phyloP scores from a whole-genome alignment of 139 green algal species.

The Chlamydomonas schloesseri region DNA sequence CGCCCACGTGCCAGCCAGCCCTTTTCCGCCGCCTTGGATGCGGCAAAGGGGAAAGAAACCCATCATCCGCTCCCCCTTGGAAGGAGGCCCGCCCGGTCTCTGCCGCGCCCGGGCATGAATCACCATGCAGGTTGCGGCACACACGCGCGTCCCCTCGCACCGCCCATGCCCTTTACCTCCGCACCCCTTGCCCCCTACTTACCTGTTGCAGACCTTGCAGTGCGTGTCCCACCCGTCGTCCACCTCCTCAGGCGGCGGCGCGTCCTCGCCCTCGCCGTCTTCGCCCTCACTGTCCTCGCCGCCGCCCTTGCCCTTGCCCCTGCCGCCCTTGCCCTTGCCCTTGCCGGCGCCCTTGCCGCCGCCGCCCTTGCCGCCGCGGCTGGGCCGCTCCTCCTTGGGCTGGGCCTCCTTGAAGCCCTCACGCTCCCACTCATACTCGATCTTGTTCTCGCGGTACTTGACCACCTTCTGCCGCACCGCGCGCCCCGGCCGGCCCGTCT shows the following conservation, averaged over 20 bases:
- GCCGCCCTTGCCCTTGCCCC: neutral
- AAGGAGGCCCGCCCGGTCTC: too few species aligned
- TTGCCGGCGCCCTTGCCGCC: neutral
- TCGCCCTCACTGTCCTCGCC: neutral
- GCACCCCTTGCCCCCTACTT: neutral
- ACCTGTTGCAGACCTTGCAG: slow-evolving; percentile 44
- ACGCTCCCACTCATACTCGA: slow-evolving; percentile 38
- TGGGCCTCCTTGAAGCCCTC: neutral
- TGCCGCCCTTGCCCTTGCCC: neutral
- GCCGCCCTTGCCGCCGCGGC: neutral
- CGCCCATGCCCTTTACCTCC: neutral
- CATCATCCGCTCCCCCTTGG: too few species aligned
- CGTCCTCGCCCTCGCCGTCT: neutral
- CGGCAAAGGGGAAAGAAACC: too few species aligned
- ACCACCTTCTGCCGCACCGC: slow-evolving; percentile 24
- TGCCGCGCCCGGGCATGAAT: too few species aligned
- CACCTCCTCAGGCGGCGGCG: neutral
- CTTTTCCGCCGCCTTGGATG: too few species aligned
- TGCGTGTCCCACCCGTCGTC: slow-evolving; percentile 48
- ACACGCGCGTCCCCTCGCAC: too few species aligned
- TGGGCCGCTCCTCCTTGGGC: too few species aligned
- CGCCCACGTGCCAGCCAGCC: too few species aligned
- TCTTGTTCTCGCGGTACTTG: slow-evolving; percentile 5
- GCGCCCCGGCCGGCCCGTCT: neutral
- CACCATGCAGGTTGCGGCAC: too few species aligned